These are phyloP conservation scores for Lathyrus tuberosus DNA, from an alignment of 306 rosid genomes.

Conservation along the genomic window DNA sequence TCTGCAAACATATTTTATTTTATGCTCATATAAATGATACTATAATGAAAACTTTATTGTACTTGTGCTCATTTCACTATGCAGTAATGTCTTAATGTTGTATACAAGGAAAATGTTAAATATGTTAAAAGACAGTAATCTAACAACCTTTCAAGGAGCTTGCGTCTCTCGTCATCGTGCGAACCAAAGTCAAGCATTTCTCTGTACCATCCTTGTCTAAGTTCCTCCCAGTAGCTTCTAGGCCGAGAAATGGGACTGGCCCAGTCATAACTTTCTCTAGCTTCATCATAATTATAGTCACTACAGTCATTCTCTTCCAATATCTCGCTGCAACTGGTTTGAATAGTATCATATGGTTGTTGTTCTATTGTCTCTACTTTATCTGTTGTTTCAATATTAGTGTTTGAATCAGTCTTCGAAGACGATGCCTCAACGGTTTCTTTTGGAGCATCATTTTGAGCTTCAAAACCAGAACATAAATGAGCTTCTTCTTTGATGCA, in stretches of 20 bases:
- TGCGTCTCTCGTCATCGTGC: constrained; percentile 64
- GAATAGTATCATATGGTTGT: constrained; percentile 10
- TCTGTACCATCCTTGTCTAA: constrained; percentile 68
- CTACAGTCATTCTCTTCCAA: constrained; percentile 45
- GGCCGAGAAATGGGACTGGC: constrained; percentile 73
- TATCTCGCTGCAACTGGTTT: constrained; percentile 34
- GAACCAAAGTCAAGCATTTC: constrained; percentile 69
- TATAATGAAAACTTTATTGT: not conserved
- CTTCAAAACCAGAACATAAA: constrained; percentile 35
- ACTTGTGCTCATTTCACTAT: not conserved
- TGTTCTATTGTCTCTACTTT: constrained; percentile 37
- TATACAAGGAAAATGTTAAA: not conserved
- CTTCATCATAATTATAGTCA: constrained; percentile 40
- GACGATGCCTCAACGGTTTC: constrained; percentile 34
- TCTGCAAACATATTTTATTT: constrained; percentile 46
- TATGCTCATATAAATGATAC: constrained; percentile 1
- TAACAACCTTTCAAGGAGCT: constrained; percentile 70
- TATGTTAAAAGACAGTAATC: not conserved
- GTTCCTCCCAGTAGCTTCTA: constrained; percentile 80
- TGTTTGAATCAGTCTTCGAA: constrained; percentile 40
- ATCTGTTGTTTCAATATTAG: constrained; percentile 40
- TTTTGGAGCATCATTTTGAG: constrained; percentile 37
- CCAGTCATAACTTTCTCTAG: constrained; percentile 60
- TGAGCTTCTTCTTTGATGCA: constrained; percentile 20
- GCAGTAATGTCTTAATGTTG: not conserved